Evolutionary conservation across 345 rosid genomes (phyloP).

Genomic region (Cochlearia excelsa): DNA sequence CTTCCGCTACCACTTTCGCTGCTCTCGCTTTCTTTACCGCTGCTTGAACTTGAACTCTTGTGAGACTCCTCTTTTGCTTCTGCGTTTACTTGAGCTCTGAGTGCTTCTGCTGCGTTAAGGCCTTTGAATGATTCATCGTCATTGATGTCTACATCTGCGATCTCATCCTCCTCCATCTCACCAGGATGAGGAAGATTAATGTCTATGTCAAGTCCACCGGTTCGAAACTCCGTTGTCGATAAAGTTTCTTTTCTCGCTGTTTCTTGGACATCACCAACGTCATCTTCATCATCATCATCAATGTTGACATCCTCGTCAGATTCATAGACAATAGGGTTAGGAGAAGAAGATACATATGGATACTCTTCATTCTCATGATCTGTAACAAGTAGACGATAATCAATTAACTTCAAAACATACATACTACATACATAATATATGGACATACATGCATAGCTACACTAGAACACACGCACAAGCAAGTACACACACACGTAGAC

Average conservation of each 20-base stretch:
- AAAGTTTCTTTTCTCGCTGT: constrained; percentile 26
- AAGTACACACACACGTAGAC: no score
- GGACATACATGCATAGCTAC: neutral
- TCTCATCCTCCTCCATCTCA: constrained; percentile 64
- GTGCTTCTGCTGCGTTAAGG: constrained; percentile 81
- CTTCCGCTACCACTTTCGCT: constrained; percentile 45
- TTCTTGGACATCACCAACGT: constrained; percentile 30
- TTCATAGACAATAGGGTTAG: constrained; percentile 36
- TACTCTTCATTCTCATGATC: constrained; percentile 37
- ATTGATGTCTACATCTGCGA: constrained; percentile 71
- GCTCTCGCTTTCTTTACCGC: constrained; percentile 55
- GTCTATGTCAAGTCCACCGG: constrained; percentile 53
- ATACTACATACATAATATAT: neutral
- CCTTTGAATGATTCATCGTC: constrained; percentile 59
- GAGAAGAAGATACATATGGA: constrained; percentile 10
- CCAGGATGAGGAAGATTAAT: constrained; percentile 52
- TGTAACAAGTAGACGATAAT: constrained; percentile 21
- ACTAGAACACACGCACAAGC: neutral
- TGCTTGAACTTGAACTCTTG: constrained; percentile 56
- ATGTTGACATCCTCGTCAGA: constrained; percentile 49
- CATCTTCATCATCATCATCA: constrained; percentile 37
- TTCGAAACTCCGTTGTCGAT: constrained; percentile 34
- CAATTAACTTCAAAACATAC: constrained; percentile 4
- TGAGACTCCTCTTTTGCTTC: constrained; percentile 37
- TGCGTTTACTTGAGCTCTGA: constrained; percentile 71